A percentile compares a stretch with the other conserved stretches of the same genome.
phyloP scores from a whole-genome alignment of 2,329 filamentous ascomycete genomes.

The Stagonosporopsis vannaccii region DNA sequence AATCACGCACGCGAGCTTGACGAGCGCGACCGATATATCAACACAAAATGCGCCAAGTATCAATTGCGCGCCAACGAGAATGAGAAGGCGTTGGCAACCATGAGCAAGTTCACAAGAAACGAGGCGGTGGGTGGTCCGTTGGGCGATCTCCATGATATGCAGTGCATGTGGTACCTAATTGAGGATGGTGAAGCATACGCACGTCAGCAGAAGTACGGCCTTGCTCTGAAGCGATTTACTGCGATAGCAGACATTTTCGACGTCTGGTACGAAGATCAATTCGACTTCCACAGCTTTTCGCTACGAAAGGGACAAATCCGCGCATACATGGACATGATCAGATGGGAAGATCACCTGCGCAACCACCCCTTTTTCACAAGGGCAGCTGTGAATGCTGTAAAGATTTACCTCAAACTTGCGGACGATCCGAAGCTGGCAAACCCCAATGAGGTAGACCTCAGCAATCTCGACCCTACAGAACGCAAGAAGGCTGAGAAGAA shows the following conservation, averaged over 20 bases:
- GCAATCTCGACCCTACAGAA: constrained; percentile 65
- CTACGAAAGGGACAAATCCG: constrained; percentile 95
- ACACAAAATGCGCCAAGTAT: constrained; percentile 97
- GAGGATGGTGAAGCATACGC: constrained; percentile 92
- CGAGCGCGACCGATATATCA: constrained; percentile 93
- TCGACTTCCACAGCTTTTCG: constrained; percentile 98
- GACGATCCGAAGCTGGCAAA: constrained; percentile 75
- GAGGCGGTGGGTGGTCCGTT: constrained; percentile 88
- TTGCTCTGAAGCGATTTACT: constrained; percentile 92
- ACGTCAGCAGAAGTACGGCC: constrained; percentile 79
- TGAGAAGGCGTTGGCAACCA: constrained; percentile 82
- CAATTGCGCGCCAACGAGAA: constrained; percentile 92
- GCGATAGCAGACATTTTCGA: constrained; percentile 92
- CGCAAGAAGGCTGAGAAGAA: constrained; percentile 90
- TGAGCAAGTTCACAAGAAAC: constrained; percentile 92
- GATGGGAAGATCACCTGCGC: constrained; percentile 90
- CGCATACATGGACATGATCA: constrained; percentile 93
- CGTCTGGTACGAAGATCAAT: constrained; percentile 97
- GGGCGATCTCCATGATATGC: constrained; percentile 94
- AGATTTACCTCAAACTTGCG: constrained; percentile 78
- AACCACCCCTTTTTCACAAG: constrained; percentile 93
- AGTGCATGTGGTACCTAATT: constrained; percentile 95
- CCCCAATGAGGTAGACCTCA: constrained; percentile 65
- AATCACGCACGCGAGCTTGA: constrained; percentile 85
- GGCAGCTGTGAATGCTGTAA: constrained; percentile 80